Evolutionary conservation across 2,329 filamentous ascomycete genomes (phyloP).

Genomic region (Parastagonospora avenae): DNA sequence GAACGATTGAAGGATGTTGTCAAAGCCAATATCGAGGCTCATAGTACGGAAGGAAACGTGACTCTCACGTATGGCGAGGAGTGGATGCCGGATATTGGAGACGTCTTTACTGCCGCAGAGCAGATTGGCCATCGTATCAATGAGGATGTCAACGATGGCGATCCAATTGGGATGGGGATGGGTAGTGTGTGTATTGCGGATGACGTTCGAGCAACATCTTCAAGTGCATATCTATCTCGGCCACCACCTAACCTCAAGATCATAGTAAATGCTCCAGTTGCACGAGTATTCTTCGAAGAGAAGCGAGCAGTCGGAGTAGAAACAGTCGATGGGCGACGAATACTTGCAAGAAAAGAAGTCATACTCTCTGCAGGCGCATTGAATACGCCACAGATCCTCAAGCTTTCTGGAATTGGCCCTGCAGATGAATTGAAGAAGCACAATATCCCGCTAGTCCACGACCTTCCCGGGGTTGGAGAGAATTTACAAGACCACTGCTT

Average conservation of each 20-base stretch:
- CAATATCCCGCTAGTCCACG: conserved; percentile 57
- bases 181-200: conserved; percentile 56
- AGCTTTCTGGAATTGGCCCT: conserved; percentile 66
- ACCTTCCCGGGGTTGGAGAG: conserved; percentile 65
- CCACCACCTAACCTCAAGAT: conserved; percentile 58
- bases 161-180: conserved; percentile 62
- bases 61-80: conserved; percentile 55
- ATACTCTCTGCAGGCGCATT: conserved; percentile 55
- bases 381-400: conserved; percentile 66
- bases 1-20: conserved; percentile 50
- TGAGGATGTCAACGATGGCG: conserved; percentile 62
- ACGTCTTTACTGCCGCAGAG: conserved; percentile 50
- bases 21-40: conserved; percentile 49
- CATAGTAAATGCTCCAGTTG: conserved; percentile 52
- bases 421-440: conserved; percentile 56
- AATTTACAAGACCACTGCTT: conserved; percentile 62
- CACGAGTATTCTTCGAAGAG: conserved; percentile 4
- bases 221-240: conserved; percentile 53
- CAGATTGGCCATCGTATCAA: conserved; percentile 57
- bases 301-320: conserved; percentile 8
- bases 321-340: neutral
- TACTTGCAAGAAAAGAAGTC: conserved; percentile 14
- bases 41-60: conserved; percentile 56
- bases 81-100: conserved; percentile 58
- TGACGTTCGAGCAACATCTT: conserved; percentile 57